Evolutionary conservation across 108 stramenopile species (phyloP), one percentile per base, ranked within the genome.

Genomic region (Cyclotella distinguenda): DNA sequence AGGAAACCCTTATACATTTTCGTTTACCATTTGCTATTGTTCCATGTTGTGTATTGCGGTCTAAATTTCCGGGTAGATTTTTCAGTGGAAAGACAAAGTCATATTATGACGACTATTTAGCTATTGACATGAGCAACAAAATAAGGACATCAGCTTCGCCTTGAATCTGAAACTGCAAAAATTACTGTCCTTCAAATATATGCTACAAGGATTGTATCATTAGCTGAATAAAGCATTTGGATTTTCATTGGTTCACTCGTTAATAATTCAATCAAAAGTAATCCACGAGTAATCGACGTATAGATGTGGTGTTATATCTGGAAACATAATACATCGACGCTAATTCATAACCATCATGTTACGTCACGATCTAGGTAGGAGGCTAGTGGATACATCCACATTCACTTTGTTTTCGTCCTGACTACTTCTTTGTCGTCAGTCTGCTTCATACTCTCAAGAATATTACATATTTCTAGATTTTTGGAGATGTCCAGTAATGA

Each of bases 11-110:
- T n/a, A 33, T 85, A 6, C 31, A 74, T 6, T 47, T 87, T 11
- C 47, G 51, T 11, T 65, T 90, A 40, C 89, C 90, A 10, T 87
- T 82, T 55, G 85, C 84, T 16, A 68, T 88, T 6, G 86, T 87
- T 30, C 74, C 74, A 13, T 76, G 69, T 50, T 91, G 90, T 61
- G 90, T 91, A 10, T 91, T 88, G 61, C 90, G 87, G 22, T 67
- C 61, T 0, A 81, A 85, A 58, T 91, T 91, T 67, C 84, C 84
- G 0, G 35, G 88, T 53, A 68, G 90, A 19, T 45, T 16, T 22
- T n/a, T 70, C 26, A 13, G 72, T 45, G 80, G 77, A 47, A 53
- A 64, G 43, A 86, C 88, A 10, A 76, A 79, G 58, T 52, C 58
- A 11, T 81, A 91, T 51, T n/a, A n/a, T n/a, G 16, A 25, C 11